phyloP scores from a whole-genome alignment of 1,139 yeast species.

The Suhomyces ambrosiae region DNA sequence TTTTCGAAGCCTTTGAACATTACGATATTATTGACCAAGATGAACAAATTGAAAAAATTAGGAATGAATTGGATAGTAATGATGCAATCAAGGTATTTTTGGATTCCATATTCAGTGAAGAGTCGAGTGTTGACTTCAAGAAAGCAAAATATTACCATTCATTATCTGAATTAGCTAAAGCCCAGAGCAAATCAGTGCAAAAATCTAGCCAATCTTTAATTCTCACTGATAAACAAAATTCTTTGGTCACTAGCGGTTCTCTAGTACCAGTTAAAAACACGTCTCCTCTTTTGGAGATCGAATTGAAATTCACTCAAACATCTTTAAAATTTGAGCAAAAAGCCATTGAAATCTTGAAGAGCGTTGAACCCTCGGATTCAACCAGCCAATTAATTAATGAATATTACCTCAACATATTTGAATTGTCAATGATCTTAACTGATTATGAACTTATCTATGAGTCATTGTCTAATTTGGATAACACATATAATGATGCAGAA shows the following conservation, averaged over 20 bases:
- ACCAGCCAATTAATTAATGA: slow-evolving; percentile 1
- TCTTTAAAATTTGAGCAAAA: slow-evolving; percentile 36
- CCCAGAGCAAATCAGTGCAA: slow-evolving; percentile 18
- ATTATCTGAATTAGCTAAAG: slow-evolving; percentile 33
- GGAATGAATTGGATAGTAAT: slow-evolving; percentile 20
- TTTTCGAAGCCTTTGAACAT: slow-evolving; percentile 26
- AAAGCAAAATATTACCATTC: slow-evolving; percentile 40
- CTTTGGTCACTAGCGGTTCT: background rate
- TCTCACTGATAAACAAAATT: slow-evolving; percentile 2
- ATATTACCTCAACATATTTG: slow-evolving; percentile 35
- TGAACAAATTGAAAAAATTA: slow-evolving; percentile 19
- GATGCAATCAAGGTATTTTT: slow-evolving; percentile 24
- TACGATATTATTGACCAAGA: slow-evolving; percentile 17
- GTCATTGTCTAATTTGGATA: slow-evolving; percentile 28
- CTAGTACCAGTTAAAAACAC: slow-evolving; percentile 2
- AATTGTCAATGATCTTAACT: slow-evolving; percentile 30
- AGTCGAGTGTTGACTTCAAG: slow-evolving; percentile 14
- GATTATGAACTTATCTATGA: slow-evolving; percentile 29
- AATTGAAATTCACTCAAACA: slow-evolving; percentile 23
- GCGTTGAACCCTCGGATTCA: background rate
- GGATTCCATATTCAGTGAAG: slow-evolving; percentile 21
- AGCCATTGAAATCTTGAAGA: slow-evolving; percentile 31
- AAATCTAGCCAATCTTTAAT: slow-evolving; percentile 7
- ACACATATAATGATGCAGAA: slow-evolving; percentile 11
- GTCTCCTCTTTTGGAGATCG: slow-evolving; percentile 12